phyloP scores from a whole-genome alignment of 2,329 filamentous ascomycete species.

The Parascedosporium putredinis region DNA sequence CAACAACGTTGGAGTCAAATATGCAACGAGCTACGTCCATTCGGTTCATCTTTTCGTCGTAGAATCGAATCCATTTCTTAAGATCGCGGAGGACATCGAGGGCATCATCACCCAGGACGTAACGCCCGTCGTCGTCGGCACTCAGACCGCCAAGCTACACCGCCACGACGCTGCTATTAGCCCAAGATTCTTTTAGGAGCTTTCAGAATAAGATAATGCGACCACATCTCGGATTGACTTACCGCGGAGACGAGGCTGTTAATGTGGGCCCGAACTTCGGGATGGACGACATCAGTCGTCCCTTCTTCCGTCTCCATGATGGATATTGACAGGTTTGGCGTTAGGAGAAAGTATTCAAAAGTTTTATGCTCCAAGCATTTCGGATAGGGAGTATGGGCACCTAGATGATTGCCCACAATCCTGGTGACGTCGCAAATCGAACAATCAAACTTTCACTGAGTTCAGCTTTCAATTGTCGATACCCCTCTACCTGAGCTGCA shows the following conservation, averaged over 20 bases:
- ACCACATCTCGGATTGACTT: too few species aligned
- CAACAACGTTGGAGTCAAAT: constrained; percentile 83
- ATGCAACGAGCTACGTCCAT: constrained; percentile 92
- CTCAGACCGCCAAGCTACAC: constrained; percentile 73
- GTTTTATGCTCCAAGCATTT: too few species aligned
- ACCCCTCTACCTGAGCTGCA: too few species aligned
- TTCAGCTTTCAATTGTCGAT: too few species aligned
- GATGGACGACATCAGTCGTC: constrained; percentile 60
- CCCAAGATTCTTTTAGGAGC: too few species aligned
- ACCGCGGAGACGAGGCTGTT: constrained; percentile 90
- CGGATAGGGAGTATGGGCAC: too few species aligned
- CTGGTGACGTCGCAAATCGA: too few species aligned
- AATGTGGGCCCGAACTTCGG: constrained; percentile 86
- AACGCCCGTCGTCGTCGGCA: constrained; percentile 67
- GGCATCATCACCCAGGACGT: constrained; percentile 87
- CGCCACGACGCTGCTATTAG: constrained; percentile 10
- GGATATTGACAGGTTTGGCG: too few species aligned
- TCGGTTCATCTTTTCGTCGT: constrained; percentile 86
- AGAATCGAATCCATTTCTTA: constrained; percentile 88
- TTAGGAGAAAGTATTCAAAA: too few species aligned
- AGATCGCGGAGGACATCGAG: constrained; percentile 86
- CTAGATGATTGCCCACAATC: too few species aligned
- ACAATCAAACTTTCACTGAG: too few species aligned
- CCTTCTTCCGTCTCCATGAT: constrained; percentile 48
- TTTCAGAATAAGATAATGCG: too few species aligned